These are phyloP conservation scores for Taphrina pruni DNA, from an alignment of 1,139 yeast species.

Conservation along the genomic window DNA sequence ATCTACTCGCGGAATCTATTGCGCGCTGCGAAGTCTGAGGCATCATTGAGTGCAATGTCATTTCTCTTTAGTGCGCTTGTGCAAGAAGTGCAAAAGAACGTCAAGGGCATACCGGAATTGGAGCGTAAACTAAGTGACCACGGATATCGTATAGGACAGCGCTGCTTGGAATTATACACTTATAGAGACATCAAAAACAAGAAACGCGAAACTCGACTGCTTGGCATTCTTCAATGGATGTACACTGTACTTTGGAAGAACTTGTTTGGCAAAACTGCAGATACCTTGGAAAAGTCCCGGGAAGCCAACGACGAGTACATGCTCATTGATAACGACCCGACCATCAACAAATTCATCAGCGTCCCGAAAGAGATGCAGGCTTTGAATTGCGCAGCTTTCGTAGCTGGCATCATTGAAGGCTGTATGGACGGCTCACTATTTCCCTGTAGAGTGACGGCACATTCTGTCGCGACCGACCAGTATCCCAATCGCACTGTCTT, in stretches of 20 bases:
- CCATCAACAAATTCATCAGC: conserved; percentile 75
- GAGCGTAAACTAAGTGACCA: conserved; percentile 71
- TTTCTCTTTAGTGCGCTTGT: conserved; percentile 76
- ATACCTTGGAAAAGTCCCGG: conserved; percentile 84
- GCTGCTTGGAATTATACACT: conserved; percentile 64
- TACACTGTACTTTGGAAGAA: conserved; percentile 83
- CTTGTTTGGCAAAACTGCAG: conserved; percentile 81
- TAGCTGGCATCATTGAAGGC: conserved; percentile 92
- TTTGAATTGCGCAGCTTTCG: conserved; percentile 80
- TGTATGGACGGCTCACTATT: conserved; percentile 80
- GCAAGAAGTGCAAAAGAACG: conserved; percentile 66
- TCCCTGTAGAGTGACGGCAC: conserved; percentile 86
- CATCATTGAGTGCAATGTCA: conserved; percentile 69
- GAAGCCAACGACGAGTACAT: conserved; percentile 78
- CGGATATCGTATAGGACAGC: conserved; percentile 74
- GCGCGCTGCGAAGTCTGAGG: conserved; percentile 65
- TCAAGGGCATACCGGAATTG: conserved; percentile 75
- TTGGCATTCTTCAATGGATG: conserved; percentile 82
- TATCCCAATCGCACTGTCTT: conserved; percentile 79
- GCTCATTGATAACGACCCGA: conserved; percentile 82
- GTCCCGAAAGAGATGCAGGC: conserved; percentile 82
- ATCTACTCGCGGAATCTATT: conserved; percentile 73
- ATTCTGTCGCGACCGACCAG: conserved; percentile 71
- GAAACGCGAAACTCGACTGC: conserved; percentile 74
- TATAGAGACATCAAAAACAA: conserved; percentile 68